These are phyloP conservation scores for Tolypocladium endophyticum DNA, from an alignment of 2,329 filamentous ascomycete species.

Conservation along the genomic window DNA sequence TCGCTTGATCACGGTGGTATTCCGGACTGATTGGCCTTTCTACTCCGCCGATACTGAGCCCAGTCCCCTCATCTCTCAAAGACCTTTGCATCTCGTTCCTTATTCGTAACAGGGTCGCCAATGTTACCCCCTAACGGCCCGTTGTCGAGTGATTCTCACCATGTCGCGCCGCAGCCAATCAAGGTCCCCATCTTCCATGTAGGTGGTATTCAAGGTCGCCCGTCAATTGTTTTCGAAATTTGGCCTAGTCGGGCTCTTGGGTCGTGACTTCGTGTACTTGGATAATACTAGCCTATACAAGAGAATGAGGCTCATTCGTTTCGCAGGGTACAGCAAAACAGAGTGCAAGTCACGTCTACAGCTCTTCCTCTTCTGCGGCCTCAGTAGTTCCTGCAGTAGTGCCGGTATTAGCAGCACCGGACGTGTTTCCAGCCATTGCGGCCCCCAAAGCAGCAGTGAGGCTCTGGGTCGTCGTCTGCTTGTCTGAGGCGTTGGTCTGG, in stretches of 20 bases:
- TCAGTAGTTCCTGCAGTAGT: neutral
- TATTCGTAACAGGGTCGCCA: neutral
- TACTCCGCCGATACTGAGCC: neutral
- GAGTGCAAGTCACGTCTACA: neutral
- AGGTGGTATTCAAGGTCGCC: neutral
- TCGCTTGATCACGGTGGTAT: neutral
- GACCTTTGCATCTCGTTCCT: neutral
- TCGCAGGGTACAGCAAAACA: neutral
- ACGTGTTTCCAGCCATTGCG: constrained; percentile 13
- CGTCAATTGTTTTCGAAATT: neutral
- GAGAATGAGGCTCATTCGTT: neutral
- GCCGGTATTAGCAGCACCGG: neutral
- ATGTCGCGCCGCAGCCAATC: neutral
- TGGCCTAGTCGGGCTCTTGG: neutral
- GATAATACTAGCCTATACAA: neutral
- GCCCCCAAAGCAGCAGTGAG: constrained; percentile 24
- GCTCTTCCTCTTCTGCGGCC: neutral
- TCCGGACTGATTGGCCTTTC: neutral
- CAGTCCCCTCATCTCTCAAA: neutral
- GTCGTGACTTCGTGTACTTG: neutral
- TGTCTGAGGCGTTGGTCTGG: constrained; percentile 13
- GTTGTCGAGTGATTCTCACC: neutral
- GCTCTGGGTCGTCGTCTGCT: constrained; percentile 17
- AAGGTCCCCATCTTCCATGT: neutral
- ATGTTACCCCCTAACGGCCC: neutral